Conservation (phyloP, 768 basidiomycete species). For the Tylopilus rubrobrunneus region DNA sequence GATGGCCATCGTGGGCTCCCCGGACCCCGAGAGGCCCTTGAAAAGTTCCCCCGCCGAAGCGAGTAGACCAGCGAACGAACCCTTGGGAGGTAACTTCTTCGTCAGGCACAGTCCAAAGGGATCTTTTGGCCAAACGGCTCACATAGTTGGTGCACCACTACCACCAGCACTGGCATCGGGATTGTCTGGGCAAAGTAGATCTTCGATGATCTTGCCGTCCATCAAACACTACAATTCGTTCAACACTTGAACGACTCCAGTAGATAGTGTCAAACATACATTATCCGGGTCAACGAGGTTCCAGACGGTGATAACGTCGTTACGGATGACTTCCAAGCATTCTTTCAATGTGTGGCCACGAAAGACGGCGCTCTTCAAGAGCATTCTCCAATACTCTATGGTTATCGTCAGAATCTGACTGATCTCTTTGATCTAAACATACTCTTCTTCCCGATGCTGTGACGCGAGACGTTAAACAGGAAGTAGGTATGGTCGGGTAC, state of each 20-base stretch:
- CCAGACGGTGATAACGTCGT: slow-evolving; percentile 11
- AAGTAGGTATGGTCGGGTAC: too few relatives aligned
- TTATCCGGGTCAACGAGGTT: slow-evolving; percentile 13
- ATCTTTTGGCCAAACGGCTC: too few relatives aligned
- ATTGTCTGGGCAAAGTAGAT: slow-evolving; percentile 4
- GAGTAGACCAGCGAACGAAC: too few relatives aligned
- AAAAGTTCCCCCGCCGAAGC: too few relatives aligned
- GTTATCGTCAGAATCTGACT: not conserved
- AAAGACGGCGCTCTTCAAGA: slow-evolving; percentile 8
- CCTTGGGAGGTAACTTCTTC: too few relatives aligned
- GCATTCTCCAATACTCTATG: slow-evolving; percentile 12
- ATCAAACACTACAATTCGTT: slow-evolving; percentile 6
- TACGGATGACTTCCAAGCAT: slow-evolving; percentile 12
- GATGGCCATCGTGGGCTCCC: not conserved
- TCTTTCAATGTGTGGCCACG: slow-evolving; percentile 3
- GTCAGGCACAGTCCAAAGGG: too few relatives aligned
- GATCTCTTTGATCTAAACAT: not conserved
- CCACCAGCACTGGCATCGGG: too few relatives aligned
- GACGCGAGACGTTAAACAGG: not conserved
- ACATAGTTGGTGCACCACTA: too few relatives aligned
- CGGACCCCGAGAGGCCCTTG: not conserved
- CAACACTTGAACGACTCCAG: not conserved
- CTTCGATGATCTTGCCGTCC: not conserved
- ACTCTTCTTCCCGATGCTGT: slow-evolving; percentile 15
- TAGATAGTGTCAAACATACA: not conserved